Conservation (phyloP, 805 yeast species). For the Schwanniomyces sp. region DNA sequence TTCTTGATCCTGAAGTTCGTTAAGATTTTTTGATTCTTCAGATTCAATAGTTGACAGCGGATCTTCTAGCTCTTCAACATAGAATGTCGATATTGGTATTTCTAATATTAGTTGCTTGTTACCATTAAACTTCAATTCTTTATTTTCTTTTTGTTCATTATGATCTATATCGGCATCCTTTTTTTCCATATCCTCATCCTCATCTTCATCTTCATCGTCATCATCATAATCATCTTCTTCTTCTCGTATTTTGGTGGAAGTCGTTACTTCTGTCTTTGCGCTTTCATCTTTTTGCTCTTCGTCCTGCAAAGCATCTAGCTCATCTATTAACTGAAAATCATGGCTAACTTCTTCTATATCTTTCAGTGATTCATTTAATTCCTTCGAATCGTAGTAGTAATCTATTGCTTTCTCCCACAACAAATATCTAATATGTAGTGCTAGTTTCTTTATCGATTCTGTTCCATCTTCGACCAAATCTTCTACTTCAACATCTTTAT, state of each 20-base stretch:
- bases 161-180: constrained; percentile 6
- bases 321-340: constrained; percentile 35
- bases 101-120: constrained; percentile 30
- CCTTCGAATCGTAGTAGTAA: constrained; percentile 30
- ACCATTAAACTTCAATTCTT: constrained; percentile 19
- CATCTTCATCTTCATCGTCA: constrained; percentile 18
- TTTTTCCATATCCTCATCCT: constrained; percentile 6
- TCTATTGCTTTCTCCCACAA: constrained; percentile 73
- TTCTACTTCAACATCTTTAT: constrained; percentile 37
- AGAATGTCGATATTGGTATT: constrained; percentile 31
- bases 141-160: neutral
- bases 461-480: constrained; percentile 45
- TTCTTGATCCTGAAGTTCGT: constrained; percentile 39
- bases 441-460: constrained; percentile 36
- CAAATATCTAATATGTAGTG: constrained; percentile 64
- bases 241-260: constrained; percentile 22
- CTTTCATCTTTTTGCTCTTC: constrained; percentile 12
- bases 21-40: constrained; percentile 3
- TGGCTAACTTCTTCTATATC: constrained; percentile 31
- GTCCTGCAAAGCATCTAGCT: constrained; percentile 24
- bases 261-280: neutral
- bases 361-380: constrained; percentile 17
- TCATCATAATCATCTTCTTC: constrained; percentile 39
- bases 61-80: constrained; percentile 6
- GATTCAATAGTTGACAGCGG: constrained; percentile 7